A percentile compares a stretch with the other conserved stretches of the same genome.
Evolutionary conservation across 768 basidiomycete genomes (phyloP).

Genomic region (Sporobolomyces roseus): DNA sequence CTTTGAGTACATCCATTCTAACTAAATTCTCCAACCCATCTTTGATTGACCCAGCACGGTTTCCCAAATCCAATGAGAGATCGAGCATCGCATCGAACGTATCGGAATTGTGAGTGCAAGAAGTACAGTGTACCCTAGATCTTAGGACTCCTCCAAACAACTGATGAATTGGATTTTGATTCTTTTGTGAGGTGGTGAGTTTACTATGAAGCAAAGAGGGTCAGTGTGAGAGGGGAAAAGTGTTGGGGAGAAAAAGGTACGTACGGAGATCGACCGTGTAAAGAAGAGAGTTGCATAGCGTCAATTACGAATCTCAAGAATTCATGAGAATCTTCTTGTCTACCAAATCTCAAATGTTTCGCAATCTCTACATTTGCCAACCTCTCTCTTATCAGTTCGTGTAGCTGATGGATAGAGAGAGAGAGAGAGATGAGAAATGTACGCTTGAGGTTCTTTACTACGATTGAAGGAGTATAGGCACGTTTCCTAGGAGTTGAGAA

Average conservation of each 20-base stretch:
- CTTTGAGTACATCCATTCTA: slow-evolving; percentile 73
- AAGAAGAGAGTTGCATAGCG: slow-evolving; percentile 76
- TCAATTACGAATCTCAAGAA: slow-evolving; percentile 93
- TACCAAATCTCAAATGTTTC: slow-evolving; percentile 80
- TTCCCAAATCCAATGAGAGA: slow-evolving; percentile 81
- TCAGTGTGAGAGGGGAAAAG: background rate
- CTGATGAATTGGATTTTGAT: slow-evolving; percentile 90
- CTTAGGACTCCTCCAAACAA: slow-evolving; percentile 89
- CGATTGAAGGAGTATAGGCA: slow-evolving; percentile 62
- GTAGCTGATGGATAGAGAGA: too few relatives aligned
- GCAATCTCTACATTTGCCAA: slow-evolving; percentile 65
- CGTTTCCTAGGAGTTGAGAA: slow-evolving; percentile 51
- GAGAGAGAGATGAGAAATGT: slow-evolving; percentile 3
- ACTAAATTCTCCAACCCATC: slow-evolving; percentile 77
- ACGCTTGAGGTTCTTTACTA: slow-evolving; percentile 71
- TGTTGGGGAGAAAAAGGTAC: background rate
- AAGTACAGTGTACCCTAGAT: slow-evolving; percentile 79
- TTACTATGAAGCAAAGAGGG: slow-evolving; percentile 50
- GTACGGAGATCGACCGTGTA: slow-evolving; percentile 58
- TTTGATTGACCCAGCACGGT: slow-evolving; percentile 56
- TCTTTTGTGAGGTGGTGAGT: slow-evolving; percentile 48
- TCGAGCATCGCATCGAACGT: slow-evolving; percentile 95
- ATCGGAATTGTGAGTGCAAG: slow-evolving; percentile 82
- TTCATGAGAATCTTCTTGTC: slow-evolving; percentile 97
- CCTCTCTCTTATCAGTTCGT: too few relatives aligned